These are phyloP conservation scores for Lavandula angustifolia DNA, from an alignment of 257 asterid species.

Conservation along the genomic window DNA sequence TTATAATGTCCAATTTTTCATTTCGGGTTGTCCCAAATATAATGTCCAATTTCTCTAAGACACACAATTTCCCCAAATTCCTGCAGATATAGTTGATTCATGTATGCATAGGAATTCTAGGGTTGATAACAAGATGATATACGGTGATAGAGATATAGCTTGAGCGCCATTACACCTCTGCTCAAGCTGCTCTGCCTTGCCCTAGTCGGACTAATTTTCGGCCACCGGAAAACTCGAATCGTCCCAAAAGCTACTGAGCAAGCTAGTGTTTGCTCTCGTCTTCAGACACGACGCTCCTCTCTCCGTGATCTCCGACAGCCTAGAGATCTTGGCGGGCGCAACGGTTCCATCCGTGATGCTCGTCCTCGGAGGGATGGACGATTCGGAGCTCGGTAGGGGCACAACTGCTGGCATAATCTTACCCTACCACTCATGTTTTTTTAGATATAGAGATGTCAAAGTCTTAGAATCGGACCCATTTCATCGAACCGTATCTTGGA, in stretches of 20 bases:
- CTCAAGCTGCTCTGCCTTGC: conserved; percentile 41
- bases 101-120: too few relatives aligned
- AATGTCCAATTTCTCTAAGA: background rate
- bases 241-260: conserved; percentile 44
- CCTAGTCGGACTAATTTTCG: conserved; percentile 36
- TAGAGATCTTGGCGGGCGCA: conserved; percentile 47
- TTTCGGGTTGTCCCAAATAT: too few relatives aligned
- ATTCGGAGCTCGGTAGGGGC: conserved; percentile 44
- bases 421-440: too few relatives aligned
- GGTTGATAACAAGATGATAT: conserved; percentile 25
- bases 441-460: too few relatives aligned
- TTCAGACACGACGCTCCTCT: conserved; percentile 34
- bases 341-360: conserved; percentile 53
- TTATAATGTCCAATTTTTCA: too few relatives aligned
- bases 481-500: too few relatives aligned
- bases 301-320: conserved; percentile 42
- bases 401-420: too few relatives aligned
- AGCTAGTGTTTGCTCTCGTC: conserved; percentile 45
- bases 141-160: conserved; percentile 30
- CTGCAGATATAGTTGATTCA: conserved; percentile 12
- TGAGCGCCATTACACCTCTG: conserved; percentile 43
- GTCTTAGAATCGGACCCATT: too few relatives aligned
- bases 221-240: conserved; percentile 33
- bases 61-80: background rate
- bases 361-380: conserved; percentile 45